Conservation (phyloP, 306 rosid species). For the Coriaria nepalensis region DNA sequence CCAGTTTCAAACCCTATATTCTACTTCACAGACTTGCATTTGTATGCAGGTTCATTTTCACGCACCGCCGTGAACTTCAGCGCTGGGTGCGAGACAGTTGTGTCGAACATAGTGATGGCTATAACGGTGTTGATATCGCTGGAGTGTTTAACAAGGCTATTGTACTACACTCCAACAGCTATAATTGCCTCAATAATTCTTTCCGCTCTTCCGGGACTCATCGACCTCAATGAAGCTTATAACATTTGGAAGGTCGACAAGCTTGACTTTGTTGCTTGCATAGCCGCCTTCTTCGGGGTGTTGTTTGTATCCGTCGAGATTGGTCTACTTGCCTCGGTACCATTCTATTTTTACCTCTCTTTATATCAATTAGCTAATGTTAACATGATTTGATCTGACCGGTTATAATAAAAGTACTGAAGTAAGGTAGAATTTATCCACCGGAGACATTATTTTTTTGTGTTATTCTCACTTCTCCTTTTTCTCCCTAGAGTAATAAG, state of each 20-base stretch:
- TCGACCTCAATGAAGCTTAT: constrained; percentile 35
- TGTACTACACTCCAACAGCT: constrained; percentile 66
- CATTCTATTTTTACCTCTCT: too few relatives aligned
- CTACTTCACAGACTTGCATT: neutral
- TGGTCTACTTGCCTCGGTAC: constrained; percentile 59
- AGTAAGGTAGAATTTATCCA: too few relatives aligned
- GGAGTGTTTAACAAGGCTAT: constrained; percentile 44
- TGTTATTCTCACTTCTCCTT: too few relatives aligned
- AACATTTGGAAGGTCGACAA: constrained; percentile 73
- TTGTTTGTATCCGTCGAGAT: constrained; percentile 62
- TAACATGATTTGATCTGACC: too few relatives aligned
- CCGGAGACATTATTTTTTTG: too few relatives aligned
- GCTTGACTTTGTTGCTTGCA: constrained; percentile 61
- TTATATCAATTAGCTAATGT: too few relatives aligned
- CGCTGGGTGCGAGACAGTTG: constrained; percentile 55
- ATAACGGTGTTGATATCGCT: constrained; percentile 48
- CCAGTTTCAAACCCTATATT: neutral
- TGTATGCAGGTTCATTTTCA: constrained; percentile 59
- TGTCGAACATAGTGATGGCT: constrained; percentile 73
- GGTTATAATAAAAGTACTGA: too few relatives aligned
- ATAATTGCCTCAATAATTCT: constrained; percentile 68
- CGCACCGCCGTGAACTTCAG: constrained; percentile 66
- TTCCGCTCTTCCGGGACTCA: constrained; percentile 75
- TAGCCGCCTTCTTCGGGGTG: constrained; percentile 63
- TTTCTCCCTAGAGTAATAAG: too few relatives aligned